These are phyloP conservation scores for Venturia carpophila DNA, from an alignment of 2,329 filamentous ascomycete genomes.

Conservation along the genomic window DNA sequence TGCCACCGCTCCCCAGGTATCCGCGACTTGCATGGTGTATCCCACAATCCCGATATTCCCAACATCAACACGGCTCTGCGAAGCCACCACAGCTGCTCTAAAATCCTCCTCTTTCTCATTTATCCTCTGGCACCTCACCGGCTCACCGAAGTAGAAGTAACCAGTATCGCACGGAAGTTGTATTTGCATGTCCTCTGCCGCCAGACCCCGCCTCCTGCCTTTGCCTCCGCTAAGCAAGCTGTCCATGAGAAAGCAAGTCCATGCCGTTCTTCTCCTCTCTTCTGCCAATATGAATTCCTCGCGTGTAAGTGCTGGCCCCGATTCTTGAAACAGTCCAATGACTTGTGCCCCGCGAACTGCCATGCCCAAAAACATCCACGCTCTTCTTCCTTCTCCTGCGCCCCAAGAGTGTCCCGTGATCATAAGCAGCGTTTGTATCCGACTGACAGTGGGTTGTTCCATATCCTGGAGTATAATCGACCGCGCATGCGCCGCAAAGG, in stretches of 20 bases:
- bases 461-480: constrained; percentile 35
- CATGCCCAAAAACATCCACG: constrained; percentile 37
- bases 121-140: constrained; percentile 30
- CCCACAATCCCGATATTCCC: constrained; percentile 34
- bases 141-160: constrained; percentile 34
- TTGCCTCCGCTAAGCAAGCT: constrained; percentile 35
- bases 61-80: constrained; percentile 25
- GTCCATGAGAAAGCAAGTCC: constrained; percentile 38
- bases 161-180: constrained; percentile 35
- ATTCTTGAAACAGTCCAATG: constrained; percentile 34
- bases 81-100: not conserved
- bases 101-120: constrained; percentile 25
- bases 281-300: constrained; percentile 37
- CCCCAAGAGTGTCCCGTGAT: constrained; percentile 41
- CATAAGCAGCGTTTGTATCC: constrained; percentile 36
- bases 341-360: constrained; percentile 35
- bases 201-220: constrained; percentile 32
- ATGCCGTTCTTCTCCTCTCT: constrained; percentile 33
- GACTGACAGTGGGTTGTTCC: constrained; percentile 33
- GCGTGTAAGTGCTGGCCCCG: constrained; percentile 28
- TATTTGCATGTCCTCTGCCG: constrained; percentile 31
- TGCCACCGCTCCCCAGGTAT: constrained; percentile 36
- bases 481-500: constrained; percentile 34
- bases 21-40: constrained; percentile 33
- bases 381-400: constrained; percentile 36